Base-by-base conservation (phyloP, 768 basidiomycete genomes). In the Collybiopsis luxurians region DNA sequence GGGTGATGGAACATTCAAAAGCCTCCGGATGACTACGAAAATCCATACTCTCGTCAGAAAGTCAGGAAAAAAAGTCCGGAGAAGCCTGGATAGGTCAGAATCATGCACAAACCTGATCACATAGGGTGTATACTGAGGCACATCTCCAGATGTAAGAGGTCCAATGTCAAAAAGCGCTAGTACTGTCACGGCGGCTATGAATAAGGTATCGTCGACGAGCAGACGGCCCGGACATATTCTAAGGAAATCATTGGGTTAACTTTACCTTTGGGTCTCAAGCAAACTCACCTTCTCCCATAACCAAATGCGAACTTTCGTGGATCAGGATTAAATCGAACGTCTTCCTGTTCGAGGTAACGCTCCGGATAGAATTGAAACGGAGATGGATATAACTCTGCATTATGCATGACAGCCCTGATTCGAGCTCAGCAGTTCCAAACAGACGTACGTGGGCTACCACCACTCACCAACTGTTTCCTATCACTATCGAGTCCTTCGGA, bases 391-490 rank as follows among this genome's bases (percentile, higher is more conserved):
- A 62, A 57, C 9, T 64, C 53, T 4, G 66, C 67, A 43, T 73
- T 65, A 47, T 66, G 69, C 38, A 68, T 28, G 39, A 72, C n/a
- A n/a, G n/a, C n/a, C n/a, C n/a, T n/a, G n/a, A n/a, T n/a, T n/a
- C n/a, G n/a, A n/a, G n/a, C n/a, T n/a, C n/a, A n/a, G n/a, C n/a
- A n/a, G n/a, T n/a, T n/a, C n/a, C n/a, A n/a, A n/a, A n/a, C n/a
- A n/a, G n/a, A n/a, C n/a, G n/a, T n/a, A n/a, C n/a, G n/a, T n/a
- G n/a, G n/a, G n/a, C n/a, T n/a, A n/a, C n/a, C n/a, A n/a, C n/a
- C n/a, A n/a, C 59, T 19, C 23, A 74, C 75, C 69, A 70, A 48
- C 69, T 63, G 49, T 76, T 76, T 0, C 67, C 57, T 52, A 74
- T 60, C 21, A 75, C 59, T 38, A 72, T 63, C 0, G 73, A 68